Percentiles rank a stretch among this genome's conserved stretches.
phyloP scores from a whole-genome alignment of 2,329 filamentous ascomycete genomes.

The Penicillium sp. region DNA sequence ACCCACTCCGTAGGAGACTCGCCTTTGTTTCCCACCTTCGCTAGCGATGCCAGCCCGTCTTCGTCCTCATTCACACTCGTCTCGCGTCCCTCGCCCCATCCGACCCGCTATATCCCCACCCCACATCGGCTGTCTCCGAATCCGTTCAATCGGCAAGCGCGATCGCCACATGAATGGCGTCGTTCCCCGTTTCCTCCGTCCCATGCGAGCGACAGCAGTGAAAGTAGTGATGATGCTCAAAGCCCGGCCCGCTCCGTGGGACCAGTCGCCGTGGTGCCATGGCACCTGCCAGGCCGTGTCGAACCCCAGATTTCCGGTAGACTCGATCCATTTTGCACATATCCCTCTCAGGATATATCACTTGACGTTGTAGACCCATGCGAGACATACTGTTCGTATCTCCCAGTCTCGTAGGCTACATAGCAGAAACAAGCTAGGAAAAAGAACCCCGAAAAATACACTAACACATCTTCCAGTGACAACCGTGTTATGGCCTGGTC shows the following conservation, averaged over 20 bases:
- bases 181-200: slow-evolving; percentile 13
- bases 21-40: background rate
- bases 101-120: background rate
- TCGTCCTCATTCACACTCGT: slow-evolving; percentile 13
- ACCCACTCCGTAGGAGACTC: background rate
- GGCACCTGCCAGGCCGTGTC: slow-evolving; percentile 16
- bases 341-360: slow-evolving; percentile 24
- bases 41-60: background rate
- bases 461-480: slow-evolving; percentile 14
- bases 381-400: slow-evolving; percentile 33
- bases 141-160: background rate
- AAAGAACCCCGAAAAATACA: background rate
- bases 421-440: background rate
- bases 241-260: background rate
- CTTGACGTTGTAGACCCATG: slow-evolving; percentile 28
- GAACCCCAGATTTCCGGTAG: slow-evolving; percentile 24
- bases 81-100: slow-evolving; percentile 9
- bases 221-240: slow-evolving; percentile 18
- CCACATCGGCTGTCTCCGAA: background rate
- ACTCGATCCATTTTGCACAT: slow-evolving; percentile 35
- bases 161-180: background rate
- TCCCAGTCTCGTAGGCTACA: background rate
- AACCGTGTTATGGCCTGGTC: slow-evolving; percentile 33
- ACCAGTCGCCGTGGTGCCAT: background rate
- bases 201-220: slow-evolving; percentile 22